Conservation (phyloP, 208 protist genomes). For the Trypanosoma platydactyli region DNA sequence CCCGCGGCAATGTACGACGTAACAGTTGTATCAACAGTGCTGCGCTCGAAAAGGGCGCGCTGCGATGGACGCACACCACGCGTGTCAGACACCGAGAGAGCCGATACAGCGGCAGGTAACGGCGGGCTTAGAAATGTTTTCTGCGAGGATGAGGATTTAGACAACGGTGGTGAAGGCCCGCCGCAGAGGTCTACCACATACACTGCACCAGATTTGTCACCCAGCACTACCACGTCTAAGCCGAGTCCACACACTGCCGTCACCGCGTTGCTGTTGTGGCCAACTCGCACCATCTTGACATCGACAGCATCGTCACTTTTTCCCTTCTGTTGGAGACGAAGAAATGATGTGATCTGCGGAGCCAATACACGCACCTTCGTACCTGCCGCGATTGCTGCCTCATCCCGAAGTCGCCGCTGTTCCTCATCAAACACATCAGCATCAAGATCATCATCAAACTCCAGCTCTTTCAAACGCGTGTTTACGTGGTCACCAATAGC, state of each 20-base stretch:
- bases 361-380: constrained; percentile 72
- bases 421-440: constrained; percentile 75
- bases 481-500: constrained; percentile 82
- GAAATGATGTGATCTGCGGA: constrained; percentile 38
- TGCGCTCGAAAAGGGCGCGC: constrained; percentile 78
- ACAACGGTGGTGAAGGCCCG: constrained; percentile 7
- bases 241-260: constrained; percentile 78
- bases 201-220: constrained; percentile 86
- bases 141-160: neutral
- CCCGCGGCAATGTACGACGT: constrained; percentile 84
- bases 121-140: constrained; percentile 56
- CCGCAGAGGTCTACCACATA: constrained; percentile 52
- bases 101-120: constrained; percentile 60
- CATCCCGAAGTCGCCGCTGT: constrained; percentile 68
- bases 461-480: constrained; percentile 63
- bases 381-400: constrained; percentile 73
- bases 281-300: constrained; percentile 45
- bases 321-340: constrained; percentile 25
- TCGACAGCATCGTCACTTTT: neutral
- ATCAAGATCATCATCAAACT: constrained; percentile 65
- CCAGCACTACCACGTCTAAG: constrained; percentile 61
- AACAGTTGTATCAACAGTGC: constrained; percentile 72
- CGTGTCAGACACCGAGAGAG: constrained; percentile 83
- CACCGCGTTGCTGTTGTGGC: constrained; percentile 86
- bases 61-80: constrained; percentile 51